A percentile compares a stretch with the other conserved stretches of the same genome.
Conservation (phyloP, 23 red algal genomes). For the Gracilariopsis chorda region DNA sequence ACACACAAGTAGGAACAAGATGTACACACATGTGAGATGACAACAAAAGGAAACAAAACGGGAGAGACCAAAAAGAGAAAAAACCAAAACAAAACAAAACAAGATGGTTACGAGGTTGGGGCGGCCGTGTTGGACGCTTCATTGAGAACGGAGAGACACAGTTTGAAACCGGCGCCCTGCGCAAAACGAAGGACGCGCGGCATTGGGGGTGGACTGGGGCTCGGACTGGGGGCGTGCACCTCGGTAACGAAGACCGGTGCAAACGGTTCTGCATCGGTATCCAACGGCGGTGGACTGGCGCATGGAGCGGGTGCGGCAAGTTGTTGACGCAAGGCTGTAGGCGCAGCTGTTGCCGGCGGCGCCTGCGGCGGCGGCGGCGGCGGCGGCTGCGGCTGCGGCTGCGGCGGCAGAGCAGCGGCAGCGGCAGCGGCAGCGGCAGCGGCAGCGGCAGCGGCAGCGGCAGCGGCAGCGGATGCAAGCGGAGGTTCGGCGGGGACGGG, state of each 20-base stretch:
- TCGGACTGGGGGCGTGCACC: constrained; percentile 59
- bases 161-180: neutral
- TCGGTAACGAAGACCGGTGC: constrained; percentile 46
- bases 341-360: neutral
- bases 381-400: neutral
- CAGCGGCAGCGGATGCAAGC: neutral
- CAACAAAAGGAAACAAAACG: neutral
- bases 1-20: neutral
- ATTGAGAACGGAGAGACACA: neutral
- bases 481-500: neutral
- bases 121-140: neutral
- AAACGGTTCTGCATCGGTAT: neutral
- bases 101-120: neutral
- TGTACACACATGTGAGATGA: neutral
- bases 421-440: neutral
- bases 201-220: constrained; percentile 57
- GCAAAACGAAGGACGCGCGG: constrained; percentile 5
- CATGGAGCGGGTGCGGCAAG: neutral
- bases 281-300: neutral
- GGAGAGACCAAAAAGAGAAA: neutral
- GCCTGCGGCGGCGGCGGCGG: neutral
- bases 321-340: neutral
- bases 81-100: constrained; percentile 1
- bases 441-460: neutral
- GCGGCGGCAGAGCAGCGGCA: neutral